Evolutionary conservation across 352 stramenopile genomes (phyloP), one percentile per base, ranked within the genome.

Genomic region (Phytophthora crassamura): DNA sequence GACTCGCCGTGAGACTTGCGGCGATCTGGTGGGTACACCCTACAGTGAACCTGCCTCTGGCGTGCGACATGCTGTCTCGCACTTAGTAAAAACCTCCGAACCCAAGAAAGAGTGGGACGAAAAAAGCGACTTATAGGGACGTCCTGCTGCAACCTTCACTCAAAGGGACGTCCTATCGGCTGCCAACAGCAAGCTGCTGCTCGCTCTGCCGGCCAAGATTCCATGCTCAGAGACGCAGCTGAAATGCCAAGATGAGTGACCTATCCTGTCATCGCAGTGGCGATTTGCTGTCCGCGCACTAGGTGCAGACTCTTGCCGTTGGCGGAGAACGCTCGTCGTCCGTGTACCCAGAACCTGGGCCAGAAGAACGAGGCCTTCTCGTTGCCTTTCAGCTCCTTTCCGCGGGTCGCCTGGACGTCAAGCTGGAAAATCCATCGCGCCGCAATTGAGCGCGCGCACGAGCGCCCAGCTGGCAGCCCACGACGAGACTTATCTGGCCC

Each of bases 121-220:
- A 43, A 71, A 67, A 67, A 72, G 57, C 64, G 64, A 72, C 57
- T 67, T 72, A 72, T 49, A 42, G 1, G 8, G 32, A 16, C 9
- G 14, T 45, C 18, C 41, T 33, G 53, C 53, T 53, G 54, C 42
- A 48, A 55, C 54, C 15, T 47, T 41, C 25, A 47, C 28, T n/a
- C n/a, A n/a, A n/a, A n/a, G n/a, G n/a, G n/a, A n/a, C n/a, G n/a
- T n/a, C n/a, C n/a, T n/a, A n/a, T 49, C 42, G 12, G 3, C 41
- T 10, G 30, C n/a, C n/a, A n/a, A n/a, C n/a, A n/a, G n/a, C n/a
- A n/a, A 10, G 9, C 33, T 34, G 18, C 34, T 20, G 28, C 28
- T 16, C n/a, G 38, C 30, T 59, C 15, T 25, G 20, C n/a, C 40
- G 40, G 39, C 39, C 22, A 25, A 25, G 22, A 25, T 46, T 22